Conservation (phyloP, 2,329 filamentous ascomycete genomes). For the Scleromitrula shiraiana region DNA sequence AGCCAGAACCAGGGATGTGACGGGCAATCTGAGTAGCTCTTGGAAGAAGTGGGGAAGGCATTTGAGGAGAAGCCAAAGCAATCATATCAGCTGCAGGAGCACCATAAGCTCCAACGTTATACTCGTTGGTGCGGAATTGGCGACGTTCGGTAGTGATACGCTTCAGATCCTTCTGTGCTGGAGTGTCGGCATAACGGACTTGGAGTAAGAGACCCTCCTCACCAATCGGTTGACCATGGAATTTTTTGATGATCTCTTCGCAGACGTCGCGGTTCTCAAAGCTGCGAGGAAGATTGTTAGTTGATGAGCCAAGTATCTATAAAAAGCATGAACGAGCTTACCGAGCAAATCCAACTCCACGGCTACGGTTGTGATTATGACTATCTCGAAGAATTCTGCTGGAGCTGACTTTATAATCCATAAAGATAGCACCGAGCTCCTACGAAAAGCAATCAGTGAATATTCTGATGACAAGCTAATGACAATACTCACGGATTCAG, state of each 20-base stretch:
- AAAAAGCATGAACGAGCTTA: conserved; percentile 36
- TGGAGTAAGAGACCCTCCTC: conserved; percentile 79
- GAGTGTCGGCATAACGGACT: conserved; percentile 94
- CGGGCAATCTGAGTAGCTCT: conserved; percentile 27
- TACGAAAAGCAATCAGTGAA: conserved; percentile 32
- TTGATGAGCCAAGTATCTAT: too few species aligned
- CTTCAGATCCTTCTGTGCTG: conserved; percentile 93
- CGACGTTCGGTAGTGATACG: conserved; percentile 90
- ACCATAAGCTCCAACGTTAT: conserved; percentile 67
- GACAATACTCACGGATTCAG: conserved; percentile 65
- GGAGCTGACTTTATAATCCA: conserved; percentile 75
- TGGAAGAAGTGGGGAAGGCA: conserved; percentile 29
- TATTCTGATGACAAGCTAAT: conserved; percentile 1
- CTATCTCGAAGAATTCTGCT: conserved; percentile 91
- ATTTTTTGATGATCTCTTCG: conserved; percentile 79
- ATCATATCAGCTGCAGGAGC: conserved; percentile 31
- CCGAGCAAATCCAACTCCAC: conserved; percentile 96
- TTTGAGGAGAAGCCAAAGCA: conserved; percentile 43
- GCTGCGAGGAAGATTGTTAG: conserved; percentile 37
- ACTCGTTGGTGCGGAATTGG: conserved; percentile 93
- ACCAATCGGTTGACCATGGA: conserved; percentile 70
- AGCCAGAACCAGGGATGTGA: conserved; percentile 24
- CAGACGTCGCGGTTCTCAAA: conserved; percentile 87
- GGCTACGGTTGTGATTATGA: conserved; percentile 88
- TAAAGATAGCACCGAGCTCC: conserved; percentile 73